Evolutionary conservation across 805 yeast species (phyloP), one percentile per base, ranked within the genome.

Genomic region (Barnettozyma sucrosica): DNA sequence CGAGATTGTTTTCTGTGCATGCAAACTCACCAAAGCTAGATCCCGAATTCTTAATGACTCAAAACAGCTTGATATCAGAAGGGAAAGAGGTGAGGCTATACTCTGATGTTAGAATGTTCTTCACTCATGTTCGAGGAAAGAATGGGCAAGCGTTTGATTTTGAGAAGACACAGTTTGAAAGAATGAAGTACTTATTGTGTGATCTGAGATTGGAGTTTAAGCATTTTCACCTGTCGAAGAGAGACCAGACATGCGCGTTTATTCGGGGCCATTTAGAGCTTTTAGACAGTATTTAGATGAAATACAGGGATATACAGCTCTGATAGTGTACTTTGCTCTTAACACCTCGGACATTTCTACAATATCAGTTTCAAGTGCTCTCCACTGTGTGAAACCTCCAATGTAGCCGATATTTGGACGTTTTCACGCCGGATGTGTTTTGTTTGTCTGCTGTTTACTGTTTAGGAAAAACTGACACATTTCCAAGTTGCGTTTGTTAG

Each of bases 171-270:
- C 79, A 76, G 55, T 80, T 82, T 81, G 62, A 66, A 41, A 72
- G 74, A 47, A 78, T 80, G 83, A 65, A 71, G 43, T 67, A 66
- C 45, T 65, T 79, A 42, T 55, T 80, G 11, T 80, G 86, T 58
- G 79, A 76, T 37, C 49, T 70, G 50, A 67, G 72, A 26, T 55
- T 78, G 25, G 57, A 71, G 4, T 56, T 79, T 25, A 70, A 69
- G 13, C 64, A 67, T 32, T 78, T 75, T 54, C 64, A 67, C 5
- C 67, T 76, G 14, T 62, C 66, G 46, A 21, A 36, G 24, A 62
- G 75, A 34, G 50, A 53, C 2, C 76, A 67, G 19, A 59, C 79
- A 30, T 79, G 85, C 58, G 52, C 52, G 14, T 83, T 78, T 52
- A 66, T 79, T 26, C 53, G 52, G 3, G 64, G 59, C 13, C 85